These are phyloP conservation scores for Hemerocallis citrina DNA, from an alignment of 106 monocot genomes.

Conservation along the genomic window DNA sequence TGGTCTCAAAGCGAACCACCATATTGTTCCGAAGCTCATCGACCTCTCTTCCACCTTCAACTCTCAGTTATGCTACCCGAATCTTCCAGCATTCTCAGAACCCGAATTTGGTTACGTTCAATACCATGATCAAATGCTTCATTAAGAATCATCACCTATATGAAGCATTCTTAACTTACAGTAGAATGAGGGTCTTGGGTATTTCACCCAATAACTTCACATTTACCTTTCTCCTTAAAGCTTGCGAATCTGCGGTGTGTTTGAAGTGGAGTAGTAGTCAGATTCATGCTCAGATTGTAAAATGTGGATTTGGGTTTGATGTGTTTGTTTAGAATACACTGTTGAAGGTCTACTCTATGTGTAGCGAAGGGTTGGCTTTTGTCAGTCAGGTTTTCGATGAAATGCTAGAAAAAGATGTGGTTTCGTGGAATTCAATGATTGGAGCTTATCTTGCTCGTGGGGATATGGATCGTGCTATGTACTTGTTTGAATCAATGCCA, in stretches of 20 bases:
- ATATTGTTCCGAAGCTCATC: slow-evolving; percentile 30
- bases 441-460: slow-evolving; percentile 22
- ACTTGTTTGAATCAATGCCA: slow-evolving; percentile 27
- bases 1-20: slow-evolving; percentile 10
- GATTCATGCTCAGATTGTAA: slow-evolving; percentile 34
- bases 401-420: slow-evolving; percentile 40
- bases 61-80: slow-evolving; percentile 16
- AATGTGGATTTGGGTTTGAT: slow-evolving; percentile 24
- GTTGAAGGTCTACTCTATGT: slow-evolving; percentile 27
- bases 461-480: slow-evolving; percentile 13
- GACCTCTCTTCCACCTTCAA: slow-evolving; percentile 11
- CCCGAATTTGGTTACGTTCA: slow-evolving; percentile 26
- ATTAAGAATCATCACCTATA: background rate
- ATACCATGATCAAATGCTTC: slow-evolving; percentile 41
- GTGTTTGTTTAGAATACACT: slow-evolving; percentile 40
- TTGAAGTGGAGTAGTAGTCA: background rate
- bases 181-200: background rate
- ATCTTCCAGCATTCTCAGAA: slow-evolving; percentile 6
- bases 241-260: background rate
- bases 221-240: slow-evolving; percentile 40
- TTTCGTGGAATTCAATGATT: slow-evolving; percentile 36
- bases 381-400: slow-evolving; percentile 46
- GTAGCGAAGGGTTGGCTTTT: background rate
- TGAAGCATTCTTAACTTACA: slow-evolving; percentile 15
- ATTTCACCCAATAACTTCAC: slow-evolving; percentile 40